Evolutionary conservation across 2,329 filamentous ascomycete species (phyloP).

Genomic region (Claviceps capensis): DNA sequence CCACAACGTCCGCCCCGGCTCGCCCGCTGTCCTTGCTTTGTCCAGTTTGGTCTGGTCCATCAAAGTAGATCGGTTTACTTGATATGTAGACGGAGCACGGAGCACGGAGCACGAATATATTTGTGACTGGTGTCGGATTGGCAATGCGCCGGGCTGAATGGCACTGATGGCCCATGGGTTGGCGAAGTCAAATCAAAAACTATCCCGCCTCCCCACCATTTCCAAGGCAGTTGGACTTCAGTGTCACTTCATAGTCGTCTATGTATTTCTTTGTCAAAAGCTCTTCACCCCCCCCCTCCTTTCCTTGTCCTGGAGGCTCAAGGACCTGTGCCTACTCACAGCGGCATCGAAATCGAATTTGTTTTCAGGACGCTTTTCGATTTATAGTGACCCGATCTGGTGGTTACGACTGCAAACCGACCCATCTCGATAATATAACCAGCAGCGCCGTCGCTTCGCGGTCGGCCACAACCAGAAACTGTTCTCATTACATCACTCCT

Average conservation of each 20-base stretch:
- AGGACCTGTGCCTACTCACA: constrained; percentile 3
- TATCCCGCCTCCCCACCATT: constrained; percentile 5
- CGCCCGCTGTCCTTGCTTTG: constrained; percentile 3
- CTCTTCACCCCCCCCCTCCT: not conserved
- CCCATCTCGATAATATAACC: constrained; percentile 1
- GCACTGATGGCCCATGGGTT: not conserved
- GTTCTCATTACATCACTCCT: not conserved
- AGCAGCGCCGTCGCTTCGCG: not conserved
- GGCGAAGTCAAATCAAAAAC: constrained; percentile 4
- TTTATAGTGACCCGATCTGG: not conserved
- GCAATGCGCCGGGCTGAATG: not conserved
- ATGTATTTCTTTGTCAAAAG: not conserved
- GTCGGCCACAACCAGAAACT: not conserved
- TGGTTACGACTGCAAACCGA: not conserved
- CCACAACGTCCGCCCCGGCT: not conserved
- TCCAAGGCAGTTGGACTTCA: not conserved
- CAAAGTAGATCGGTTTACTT: not conserved
- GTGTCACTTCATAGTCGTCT: not conserved
- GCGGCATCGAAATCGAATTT: not conserved
- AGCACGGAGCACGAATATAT: not conserved
- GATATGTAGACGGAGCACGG: not conserved
- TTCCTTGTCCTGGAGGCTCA: constrained; percentile 2
- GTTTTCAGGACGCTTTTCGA: constrained; percentile 1
- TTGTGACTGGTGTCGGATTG: not conserved
- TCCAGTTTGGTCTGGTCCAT: constrained; percentile 1